phyloP scores from a whole-genome alignment of 2,329 filamentous ascomycete genomes.

The Diaporthe vexans region DNA sequence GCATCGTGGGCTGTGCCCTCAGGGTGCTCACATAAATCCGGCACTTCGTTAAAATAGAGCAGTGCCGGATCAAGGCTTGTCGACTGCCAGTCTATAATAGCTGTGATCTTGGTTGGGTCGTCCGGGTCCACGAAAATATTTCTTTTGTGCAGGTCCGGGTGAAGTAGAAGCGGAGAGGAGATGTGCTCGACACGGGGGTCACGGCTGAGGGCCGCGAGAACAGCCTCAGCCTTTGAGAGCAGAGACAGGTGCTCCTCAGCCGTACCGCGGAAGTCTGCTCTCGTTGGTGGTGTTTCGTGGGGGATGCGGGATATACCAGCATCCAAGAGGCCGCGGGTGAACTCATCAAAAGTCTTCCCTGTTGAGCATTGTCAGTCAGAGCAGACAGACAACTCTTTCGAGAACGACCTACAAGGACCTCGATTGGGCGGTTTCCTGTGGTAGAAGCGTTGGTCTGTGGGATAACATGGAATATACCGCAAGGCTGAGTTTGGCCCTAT shows the following conservation, averaged over 20 bases:
- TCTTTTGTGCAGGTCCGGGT: slow-evolving; percentile 8
- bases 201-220: background rate
- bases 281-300: background rate
- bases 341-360: slow-evolving; percentile 3
- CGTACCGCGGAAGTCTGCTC: background rate
- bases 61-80: slow-evolving; percentile 1
- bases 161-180: slow-evolving; percentile 3
- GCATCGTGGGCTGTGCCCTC: background rate
- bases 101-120: background rate
- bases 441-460: background rate
- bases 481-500: background rate
- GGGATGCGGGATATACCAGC: slow-evolving; percentile 2
- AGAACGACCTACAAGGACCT: background rate
- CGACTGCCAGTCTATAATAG: slow-evolving; percentile 15
- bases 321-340: slow-evolving; percentile 6
- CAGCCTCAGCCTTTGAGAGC: background rate
- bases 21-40: slow-evolving; percentile 7
- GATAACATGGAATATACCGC: slow-evolving; percentile 1
- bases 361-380: background rate
- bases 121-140: slow-evolving; percentile 12
- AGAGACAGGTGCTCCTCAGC: background rate
- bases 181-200: slow-evolving; percentile 2
- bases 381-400: background rate
- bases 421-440: background rate
- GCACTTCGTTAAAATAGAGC: slow-evolving; percentile 6